These are phyloP conservation scores for Geranium brycei DNA, from an alignment of 345 rosid genomes.

Conservation along the genomic window DNA sequence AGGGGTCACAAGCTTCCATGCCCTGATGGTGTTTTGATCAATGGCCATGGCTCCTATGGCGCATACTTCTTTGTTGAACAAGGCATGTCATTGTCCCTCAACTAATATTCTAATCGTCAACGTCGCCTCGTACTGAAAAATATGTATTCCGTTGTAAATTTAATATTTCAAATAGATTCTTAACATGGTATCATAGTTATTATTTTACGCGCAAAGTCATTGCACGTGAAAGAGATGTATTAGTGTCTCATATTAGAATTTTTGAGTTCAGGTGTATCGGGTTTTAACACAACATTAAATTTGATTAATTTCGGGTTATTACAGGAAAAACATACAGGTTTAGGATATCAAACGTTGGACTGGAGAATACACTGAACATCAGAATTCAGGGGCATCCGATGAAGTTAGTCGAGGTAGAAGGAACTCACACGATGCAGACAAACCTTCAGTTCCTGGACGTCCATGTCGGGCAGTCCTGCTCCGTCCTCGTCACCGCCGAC, in stretches of 20 bases:
- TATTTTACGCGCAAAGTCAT: too few species aligned
- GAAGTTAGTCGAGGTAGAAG: slow-evolving; percentile 85
- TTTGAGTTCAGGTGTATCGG: too few species aligned
- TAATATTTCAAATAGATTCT: too few species aligned
- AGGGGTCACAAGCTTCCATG: slow-evolving; percentile 48
- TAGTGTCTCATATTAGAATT: too few species aligned
- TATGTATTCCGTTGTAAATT: neutral
- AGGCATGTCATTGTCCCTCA: slow-evolving; percentile 22
- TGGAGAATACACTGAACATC: slow-evolving; percentile 52
- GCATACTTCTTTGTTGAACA: slow-evolving; percentile 45
- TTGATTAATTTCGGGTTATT: neutral
- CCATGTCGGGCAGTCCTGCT: slow-evolving; percentile 80
- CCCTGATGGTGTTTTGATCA: slow-evolving; percentile 63
- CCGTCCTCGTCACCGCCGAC: slow-evolving; percentile 76
- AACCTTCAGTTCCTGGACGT: slow-evolving; percentile 51
- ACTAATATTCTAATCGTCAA: too few species aligned
- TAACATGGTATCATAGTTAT: too few species aligned
- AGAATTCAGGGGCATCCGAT: slow-evolving; percentile 56
- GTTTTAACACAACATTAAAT: too few species aligned
- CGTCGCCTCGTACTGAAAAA: too few species aligned
- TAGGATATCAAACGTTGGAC: slow-evolving; percentile 81
- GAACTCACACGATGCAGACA: slow-evolving; percentile 73
- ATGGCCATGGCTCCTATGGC: slow-evolving; percentile 52
- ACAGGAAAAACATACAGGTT: slow-evolving; percentile 75
- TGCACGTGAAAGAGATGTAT: neutral